Conservation (phyloP, 176 grass and related monocot species). For the Carex pumila region DNA sequence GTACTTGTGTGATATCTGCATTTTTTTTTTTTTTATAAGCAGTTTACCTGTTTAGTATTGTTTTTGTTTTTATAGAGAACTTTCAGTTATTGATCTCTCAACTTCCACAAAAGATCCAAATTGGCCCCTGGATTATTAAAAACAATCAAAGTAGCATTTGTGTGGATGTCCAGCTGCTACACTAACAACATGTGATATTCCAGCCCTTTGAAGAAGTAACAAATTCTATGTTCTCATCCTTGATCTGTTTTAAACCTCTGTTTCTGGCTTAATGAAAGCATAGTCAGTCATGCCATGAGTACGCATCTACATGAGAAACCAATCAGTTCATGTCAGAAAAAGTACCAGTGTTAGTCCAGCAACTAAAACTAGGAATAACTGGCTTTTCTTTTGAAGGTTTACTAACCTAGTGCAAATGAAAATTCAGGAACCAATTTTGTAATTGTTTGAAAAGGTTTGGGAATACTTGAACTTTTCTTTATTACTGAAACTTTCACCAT, state of each 20-base stretch:
- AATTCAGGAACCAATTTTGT: neutral
- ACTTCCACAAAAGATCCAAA: too few species aligned
- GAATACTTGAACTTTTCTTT: neutral
- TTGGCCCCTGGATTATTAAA: neutral
- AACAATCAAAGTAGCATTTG: neutral
- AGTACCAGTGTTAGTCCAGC: neutral
- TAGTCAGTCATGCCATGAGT: neutral
- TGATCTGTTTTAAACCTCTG: neutral
- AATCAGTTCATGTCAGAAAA: neutral
- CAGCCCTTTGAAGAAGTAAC: neutral
- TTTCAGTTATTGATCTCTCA: neutral
- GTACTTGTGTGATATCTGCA: slow-evolving; percentile 26
- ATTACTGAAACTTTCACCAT: neutral
- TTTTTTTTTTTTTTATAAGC: neutral
- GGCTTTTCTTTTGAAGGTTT: slow-evolving; percentile 4
- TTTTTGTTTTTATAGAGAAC: neutral
- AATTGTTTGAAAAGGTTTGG: neutral
- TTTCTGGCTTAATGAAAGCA: neutral
- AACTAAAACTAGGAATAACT: neutral
- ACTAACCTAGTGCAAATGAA: neutral
- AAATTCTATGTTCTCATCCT: neutral
- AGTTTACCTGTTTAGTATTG: neutral
- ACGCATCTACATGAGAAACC: neutral
- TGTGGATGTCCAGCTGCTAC: neutral
- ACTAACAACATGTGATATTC: neutral